These are phyloP conservation scores for Tuctoria greenei DNA, from an alignment of 176 grass and related monocot species.

Conservation along the genomic window DNA sequence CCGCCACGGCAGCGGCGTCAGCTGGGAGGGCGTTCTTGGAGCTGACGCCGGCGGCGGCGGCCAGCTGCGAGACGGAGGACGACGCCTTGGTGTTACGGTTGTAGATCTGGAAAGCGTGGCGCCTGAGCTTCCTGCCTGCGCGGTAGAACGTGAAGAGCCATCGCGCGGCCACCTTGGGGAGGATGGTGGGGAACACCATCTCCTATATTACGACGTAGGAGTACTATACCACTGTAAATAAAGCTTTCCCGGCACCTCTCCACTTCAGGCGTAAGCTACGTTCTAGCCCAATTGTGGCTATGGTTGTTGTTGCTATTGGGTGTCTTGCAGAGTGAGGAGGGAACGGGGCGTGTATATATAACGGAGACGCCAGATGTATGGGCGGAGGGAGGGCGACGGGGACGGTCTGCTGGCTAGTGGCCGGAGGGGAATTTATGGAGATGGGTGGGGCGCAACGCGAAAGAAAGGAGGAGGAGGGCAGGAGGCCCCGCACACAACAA, in stretches of 20 bases:
- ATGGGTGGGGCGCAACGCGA: no score
- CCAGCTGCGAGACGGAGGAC: not conserved
- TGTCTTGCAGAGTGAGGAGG: not conserved
- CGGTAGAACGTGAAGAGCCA: conserved; percentile 65
- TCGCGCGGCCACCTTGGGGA: conserved; percentile 55
- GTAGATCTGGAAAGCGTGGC: conserved; percentile 45
- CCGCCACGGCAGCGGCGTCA: not conserved
- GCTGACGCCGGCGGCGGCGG: not conserved
- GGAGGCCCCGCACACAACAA: no score
- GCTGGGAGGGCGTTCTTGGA: conserved; percentile 30
- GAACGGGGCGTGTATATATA: not conserved
- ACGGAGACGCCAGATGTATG: not conserved
- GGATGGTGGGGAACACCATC: conserved; percentile 57
- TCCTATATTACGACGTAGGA: not conserved
- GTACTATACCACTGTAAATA: not conserved
- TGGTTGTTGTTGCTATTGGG: not conserved
- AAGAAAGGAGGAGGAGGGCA: no score
- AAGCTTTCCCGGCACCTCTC: not conserved
- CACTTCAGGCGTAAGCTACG: not conserved
- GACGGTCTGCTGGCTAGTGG: no score
- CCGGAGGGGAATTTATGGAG: no score
- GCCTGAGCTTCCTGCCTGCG: conserved; percentile 46
- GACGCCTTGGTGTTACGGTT: conserved; percentile 11
- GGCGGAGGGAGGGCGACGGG: not conserved
- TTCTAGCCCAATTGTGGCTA: conserved; percentile 1